Evolutionary conservation across 2,329 filamentous ascomycete species (phyloP), one percentile per base, ranked within the genome.

Genomic region (Aureobasidium sp.): DNA sequence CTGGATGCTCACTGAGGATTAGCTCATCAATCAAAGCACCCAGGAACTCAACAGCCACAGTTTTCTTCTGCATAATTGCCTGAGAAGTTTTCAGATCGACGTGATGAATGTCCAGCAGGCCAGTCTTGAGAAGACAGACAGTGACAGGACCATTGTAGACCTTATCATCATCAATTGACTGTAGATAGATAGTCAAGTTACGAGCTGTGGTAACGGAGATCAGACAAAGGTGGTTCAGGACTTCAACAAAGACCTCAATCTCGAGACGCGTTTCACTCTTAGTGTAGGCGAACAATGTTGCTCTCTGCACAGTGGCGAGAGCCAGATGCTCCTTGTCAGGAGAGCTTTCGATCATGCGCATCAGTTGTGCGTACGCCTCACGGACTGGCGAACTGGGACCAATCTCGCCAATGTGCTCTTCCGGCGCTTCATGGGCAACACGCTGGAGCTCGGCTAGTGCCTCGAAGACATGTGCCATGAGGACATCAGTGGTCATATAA

Each of bases 21-120:
- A 92, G 84, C 47, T 90, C 84, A 66, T 94, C 88, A 66, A 96
- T 80, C 47, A 97, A 79, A 47, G 87, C 86, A 57, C 87, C 85
- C n/a, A 97, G 80, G 71, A 96, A 89, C 62, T 91, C 85, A 3
- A 97, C 77, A 1, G 89, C 90, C 26, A 83, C 82, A 8, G 86
- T 81, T 65, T 91, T 90, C 63, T 86, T 85, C 62, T 87, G 82
- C 61, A 84, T 79, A 23, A 97, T 80, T 1, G 88, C 85, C 71
- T 88, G 87, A 8, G 90, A 84, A 67, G 92, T 82, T 57, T 89
- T 86, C 26, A 84, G 80, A 66, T 83, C 81, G 20, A 83, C 72
- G 39, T 79, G 81, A 62, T 82, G 80, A 64, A 87, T 77, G 64
- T 87, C 84, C 68, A 88, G 77, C 37, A 88, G 74, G 10, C 80